These are phyloP conservation scores for Gossypium gossypioides DNA, from an alignment of 441 rosid genomes.

Conservation along the genomic window DNA sequence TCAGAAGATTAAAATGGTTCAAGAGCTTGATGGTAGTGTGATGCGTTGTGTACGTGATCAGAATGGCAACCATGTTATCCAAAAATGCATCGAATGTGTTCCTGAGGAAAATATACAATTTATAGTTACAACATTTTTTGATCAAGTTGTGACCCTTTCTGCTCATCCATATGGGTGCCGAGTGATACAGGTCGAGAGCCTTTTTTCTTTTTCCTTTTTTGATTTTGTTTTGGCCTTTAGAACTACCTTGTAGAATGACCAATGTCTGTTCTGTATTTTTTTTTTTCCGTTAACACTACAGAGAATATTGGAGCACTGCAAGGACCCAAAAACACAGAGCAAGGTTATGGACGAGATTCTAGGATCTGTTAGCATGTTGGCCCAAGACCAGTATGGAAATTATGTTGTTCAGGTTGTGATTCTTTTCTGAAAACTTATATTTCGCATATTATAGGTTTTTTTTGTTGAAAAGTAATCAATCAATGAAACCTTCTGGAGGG, in stretches of 20 bases:
- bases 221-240: not conserved
- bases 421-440: conserved; percentile 1
- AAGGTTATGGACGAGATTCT: conserved; percentile 80
- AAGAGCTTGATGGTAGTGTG: conserved; percentile 69
- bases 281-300: conserved; percentile 25
- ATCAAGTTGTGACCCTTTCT: conserved; percentile 65
- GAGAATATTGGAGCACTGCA: conserved; percentile 54
- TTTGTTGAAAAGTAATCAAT: not conserved
- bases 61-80: conserved; percentile 86
- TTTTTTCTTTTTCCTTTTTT: not conserved
- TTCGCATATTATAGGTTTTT: not conserved
- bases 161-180: conserved; percentile 89
- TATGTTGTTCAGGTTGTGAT: conserved; percentile 72
- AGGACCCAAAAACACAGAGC: conserved; percentile 34
- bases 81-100: conserved; percentile 75
- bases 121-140: conserved; percentile 44
- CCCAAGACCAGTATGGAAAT: conserved; percentile 87
- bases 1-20: conserved; percentile 79
- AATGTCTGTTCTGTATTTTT: not conserved
- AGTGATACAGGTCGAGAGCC: conserved; percentile 61
- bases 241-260: not conserved
- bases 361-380: conserved; percentile 68
- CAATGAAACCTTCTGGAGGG: not conserved
- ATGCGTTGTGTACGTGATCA: conserved; percentile 88
- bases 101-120: conserved; percentile 48